Conservation (phyloP, 1,284 basidiomycete genomes). For the Sporisorium exsertum region DNA sequence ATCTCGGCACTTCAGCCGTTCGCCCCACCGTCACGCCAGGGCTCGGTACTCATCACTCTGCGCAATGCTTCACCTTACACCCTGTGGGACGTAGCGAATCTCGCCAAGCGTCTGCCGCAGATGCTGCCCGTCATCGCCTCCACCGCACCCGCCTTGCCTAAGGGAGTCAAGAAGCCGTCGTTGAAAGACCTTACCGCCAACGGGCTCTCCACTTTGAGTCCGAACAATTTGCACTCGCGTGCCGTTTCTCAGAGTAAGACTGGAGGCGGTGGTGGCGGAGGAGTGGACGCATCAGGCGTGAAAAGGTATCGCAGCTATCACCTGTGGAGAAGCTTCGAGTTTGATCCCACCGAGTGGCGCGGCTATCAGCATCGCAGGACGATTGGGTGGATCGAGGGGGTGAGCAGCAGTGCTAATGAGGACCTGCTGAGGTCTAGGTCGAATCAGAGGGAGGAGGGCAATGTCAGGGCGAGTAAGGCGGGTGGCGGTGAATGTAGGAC, state of each 20-base stretch:
- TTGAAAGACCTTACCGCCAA: slow-evolving; percentile 33
- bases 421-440: slow-evolving; percentile 49
- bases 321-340: slow-evolving; percentile 84
- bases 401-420: slow-evolving; percentile 54
- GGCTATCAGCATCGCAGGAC: slow-evolving; percentile 93
- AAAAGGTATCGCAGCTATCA: slow-evolving; percentile 77
- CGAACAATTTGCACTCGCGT: slow-evolving; percentile 36
- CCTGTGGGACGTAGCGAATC: slow-evolving; percentile 76
- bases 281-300: slow-evolving; percentile 69
- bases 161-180: slow-evolving; percentile 47
- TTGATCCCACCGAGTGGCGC: slow-evolving; percentile 79
- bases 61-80: slow-evolving; percentile 90
- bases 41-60: slow-evolving; percentile 84
- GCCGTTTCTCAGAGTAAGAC: slow-evolving; percentile 7
- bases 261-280: slow-evolving; percentile 3
- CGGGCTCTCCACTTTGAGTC: slow-evolving; percentile 36
- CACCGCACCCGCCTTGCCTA: slow-evolving; percentile 58
- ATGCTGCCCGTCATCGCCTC: slow-evolving; percentile 74
- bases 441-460: not conserved
- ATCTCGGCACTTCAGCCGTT: slow-evolving; percentile 71
- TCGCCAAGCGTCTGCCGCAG: slow-evolving; percentile 41
- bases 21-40: slow-evolving; percentile 69
- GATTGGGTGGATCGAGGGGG: slow-evolving; percentile 76
- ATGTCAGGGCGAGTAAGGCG: slow-evolving; percentile 38
- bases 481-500: slow-evolving; percentile 63